Conservation (phyloP, 768 basidiomycete species). For the Tricholoma hemisulphureum region DNA sequence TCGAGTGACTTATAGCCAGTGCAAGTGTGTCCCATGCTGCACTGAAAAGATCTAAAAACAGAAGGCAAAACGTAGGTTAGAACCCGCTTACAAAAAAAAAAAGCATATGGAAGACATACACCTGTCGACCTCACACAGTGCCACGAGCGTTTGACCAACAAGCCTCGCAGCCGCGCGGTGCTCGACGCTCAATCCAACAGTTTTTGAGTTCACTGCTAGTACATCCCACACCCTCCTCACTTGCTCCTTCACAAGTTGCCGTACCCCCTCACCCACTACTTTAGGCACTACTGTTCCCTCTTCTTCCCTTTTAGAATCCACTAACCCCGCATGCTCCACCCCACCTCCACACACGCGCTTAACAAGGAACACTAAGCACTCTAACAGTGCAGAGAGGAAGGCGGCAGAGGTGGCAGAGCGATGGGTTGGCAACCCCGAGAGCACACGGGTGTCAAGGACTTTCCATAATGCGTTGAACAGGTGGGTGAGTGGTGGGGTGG, state of each 20-base stretch:
- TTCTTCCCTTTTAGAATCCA: not conserved
- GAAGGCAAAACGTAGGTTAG: not conserved
- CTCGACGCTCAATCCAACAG: constrained; percentile 46
- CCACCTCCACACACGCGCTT: constrained; percentile 36
- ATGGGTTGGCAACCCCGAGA: constrained; percentile 48
- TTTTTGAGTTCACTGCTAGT: constrained; percentile 25
- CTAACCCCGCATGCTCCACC: constrained; percentile 5
- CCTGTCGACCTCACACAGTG: constrained; percentile 31
- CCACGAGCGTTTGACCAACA: constrained; percentile 41
- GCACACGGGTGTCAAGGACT: constrained; percentile 66
- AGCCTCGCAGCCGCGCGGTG: constrained; percentile 41
- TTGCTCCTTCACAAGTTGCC: constrained; percentile 43
- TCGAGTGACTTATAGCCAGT: constrained; percentile 24
- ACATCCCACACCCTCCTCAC: constrained; percentile 50
- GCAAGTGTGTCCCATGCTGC: constrained; percentile 47
- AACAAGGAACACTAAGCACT: constrained; percentile 63
- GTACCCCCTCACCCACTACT: constrained; percentile 1
- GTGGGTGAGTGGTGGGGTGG: constrained; percentile 35
- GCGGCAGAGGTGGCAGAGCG: constrained; percentile 54
- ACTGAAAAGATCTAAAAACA: constrained; percentile 42
- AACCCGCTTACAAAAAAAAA: not conserved
- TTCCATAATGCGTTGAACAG: constrained; percentile 83
- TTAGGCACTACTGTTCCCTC: no score
- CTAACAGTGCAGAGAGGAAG: constrained; percentile 67
- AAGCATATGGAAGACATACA: constrained; percentile 15